Conservation (phyloP, 2,329 filamentous ascomycete species). For the Endocalyx cinctus region DNA sequence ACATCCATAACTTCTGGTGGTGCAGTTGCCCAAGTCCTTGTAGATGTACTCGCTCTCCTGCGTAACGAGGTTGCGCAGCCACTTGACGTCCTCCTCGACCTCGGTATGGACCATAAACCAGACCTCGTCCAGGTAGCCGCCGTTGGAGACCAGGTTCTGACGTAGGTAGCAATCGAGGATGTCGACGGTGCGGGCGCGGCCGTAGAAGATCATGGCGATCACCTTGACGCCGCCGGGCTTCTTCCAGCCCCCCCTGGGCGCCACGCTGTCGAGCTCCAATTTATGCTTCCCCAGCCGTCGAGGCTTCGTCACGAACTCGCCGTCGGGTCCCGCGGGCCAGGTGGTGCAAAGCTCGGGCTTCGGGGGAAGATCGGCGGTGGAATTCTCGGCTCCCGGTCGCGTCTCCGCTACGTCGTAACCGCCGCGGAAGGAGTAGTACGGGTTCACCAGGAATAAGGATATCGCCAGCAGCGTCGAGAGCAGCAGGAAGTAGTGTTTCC, state of each 20-base stretch:
- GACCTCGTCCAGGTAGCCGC: constrained; percentile 40
- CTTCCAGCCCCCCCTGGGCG: constrained; percentile 23
- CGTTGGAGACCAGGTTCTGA: constrained; percentile 40
- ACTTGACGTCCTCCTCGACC: constrained; percentile 31
- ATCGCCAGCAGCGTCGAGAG: no score
- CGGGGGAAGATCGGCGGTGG: no score
- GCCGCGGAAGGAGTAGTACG: no score
- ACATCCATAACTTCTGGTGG: constrained; percentile 29
- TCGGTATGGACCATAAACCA: constrained; percentile 39
- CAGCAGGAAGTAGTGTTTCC: no score
- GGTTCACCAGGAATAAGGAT: no score
- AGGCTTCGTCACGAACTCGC: constrained; percentile 16
- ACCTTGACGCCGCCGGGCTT: constrained; percentile 29
- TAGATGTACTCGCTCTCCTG: constrained; percentile 33
- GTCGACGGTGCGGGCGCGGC: constrained; percentile 37
- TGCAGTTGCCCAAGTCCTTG: constrained; percentile 26
- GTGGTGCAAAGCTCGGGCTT: constrained; percentile 19
- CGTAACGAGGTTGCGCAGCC: constrained; percentile 33
- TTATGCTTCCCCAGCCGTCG: constrained; percentile 9
- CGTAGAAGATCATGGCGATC: constrained; percentile 43
- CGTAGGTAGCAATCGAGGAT: constrained; percentile 42
- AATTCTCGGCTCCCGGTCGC: no score
- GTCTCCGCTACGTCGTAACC: no score
- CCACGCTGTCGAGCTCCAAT: constrained; percentile 17
- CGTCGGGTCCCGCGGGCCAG: constrained; percentile 21